phyloP scores from a whole-genome alignment of 805 yeast species.

The Spathaspora boniae region DNA sequence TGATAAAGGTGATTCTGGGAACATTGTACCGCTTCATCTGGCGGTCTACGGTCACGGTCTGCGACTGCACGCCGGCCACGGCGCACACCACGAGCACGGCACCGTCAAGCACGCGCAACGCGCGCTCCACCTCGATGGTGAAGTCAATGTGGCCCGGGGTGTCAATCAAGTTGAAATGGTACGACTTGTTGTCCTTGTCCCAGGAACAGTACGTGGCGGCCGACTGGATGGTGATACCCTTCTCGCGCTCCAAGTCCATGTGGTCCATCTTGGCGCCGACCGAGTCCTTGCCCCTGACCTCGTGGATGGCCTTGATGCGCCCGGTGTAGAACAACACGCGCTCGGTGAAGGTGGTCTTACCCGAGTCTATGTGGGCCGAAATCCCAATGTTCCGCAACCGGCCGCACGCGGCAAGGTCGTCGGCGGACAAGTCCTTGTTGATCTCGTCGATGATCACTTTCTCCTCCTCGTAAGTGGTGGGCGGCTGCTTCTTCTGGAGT shows the following conservation, averaged over 20 bases:
- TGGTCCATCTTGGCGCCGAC: slow-evolving; percentile 99
- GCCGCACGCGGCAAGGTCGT: slow-evolving; percentile 49
- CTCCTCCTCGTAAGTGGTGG: slow-evolving; percentile 66
- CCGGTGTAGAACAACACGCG: slow-evolving; percentile 96
- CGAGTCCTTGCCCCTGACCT: slow-evolving; percentile 93
- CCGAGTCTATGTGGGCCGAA: slow-evolving; percentile 97
- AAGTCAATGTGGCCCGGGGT: slow-evolving; percentile 99
- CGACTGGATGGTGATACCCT: slow-evolving; percentile 97
- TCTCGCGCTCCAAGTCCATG: slow-evolving; percentile 97
- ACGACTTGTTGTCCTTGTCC: slow-evolving; percentile 67
- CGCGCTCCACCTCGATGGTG: slow-evolving; percentile 98
- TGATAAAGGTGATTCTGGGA: slow-evolving; percentile 93
- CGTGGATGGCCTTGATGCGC: slow-evolving; percentile 93
- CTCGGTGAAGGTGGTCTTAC: slow-evolving; percentile 97
- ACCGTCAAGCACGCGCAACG: slow-evolving; percentile 96
- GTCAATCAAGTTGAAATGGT: slow-evolving; percentile 92
- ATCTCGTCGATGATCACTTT: slow-evolving; percentile 63
- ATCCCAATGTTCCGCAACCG: slow-evolving; percentile 92
- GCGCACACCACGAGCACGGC: slow-evolving; percentile 99
- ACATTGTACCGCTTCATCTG: slow-evolving; percentile 98
- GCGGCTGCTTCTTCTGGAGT: slow-evolving; percentile 14
- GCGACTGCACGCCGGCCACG: slow-evolving; percentile 97
- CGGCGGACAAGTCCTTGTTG: slow-evolving; percentile 43
- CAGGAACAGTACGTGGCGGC: slow-evolving; percentile 99
- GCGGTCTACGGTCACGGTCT: slow-evolving; percentile 97